Conservation (phyloP, 2,329 filamentous ascomycete species). For the Neoarthrinium moseri region DNA sequence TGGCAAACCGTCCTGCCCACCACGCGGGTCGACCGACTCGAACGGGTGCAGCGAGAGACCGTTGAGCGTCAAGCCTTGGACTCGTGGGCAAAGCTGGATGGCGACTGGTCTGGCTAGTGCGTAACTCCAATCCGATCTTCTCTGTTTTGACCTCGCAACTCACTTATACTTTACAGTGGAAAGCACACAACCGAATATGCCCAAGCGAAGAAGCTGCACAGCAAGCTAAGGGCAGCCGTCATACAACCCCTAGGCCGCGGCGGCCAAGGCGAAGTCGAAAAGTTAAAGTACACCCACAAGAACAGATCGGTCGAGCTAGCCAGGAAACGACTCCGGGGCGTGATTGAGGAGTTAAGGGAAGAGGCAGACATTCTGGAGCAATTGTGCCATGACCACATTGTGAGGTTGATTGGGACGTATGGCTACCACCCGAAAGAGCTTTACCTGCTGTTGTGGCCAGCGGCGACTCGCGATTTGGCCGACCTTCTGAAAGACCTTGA, state of each 20-base stretch:
- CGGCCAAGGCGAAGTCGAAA: slow-evolving; percentile 42
- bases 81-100: slow-evolving; percentile 5
- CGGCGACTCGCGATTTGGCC: slow-evolving; percentile 43
- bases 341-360: slow-evolving; percentile 40
- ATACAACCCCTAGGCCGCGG: slow-evolving; percentile 38
- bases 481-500: slow-evolving; percentile 43
- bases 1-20: slow-evolving; percentile 10
- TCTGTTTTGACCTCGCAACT: background rate
- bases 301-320: slow-evolving; percentile 40
- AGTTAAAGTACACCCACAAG: slow-evolving; percentile 32
- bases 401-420: slow-evolving; percentile 47
- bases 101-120: slow-evolving; percentile 9
- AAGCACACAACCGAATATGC: slow-evolving; percentile 25
- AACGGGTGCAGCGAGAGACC: slow-evolving; percentile 1
- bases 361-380: slow-evolving; percentile 47
- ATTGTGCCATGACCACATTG: slow-evolving; percentile 45
- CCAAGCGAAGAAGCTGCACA: slow-evolving; percentile 28
- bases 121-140: background rate
- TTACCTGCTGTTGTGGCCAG: slow-evolving; percentile 46
- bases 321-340: slow-evolving; percentile 39
- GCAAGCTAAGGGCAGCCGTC: slow-evolving; percentile 23
- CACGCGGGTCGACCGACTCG: slow-evolving; percentile 4
- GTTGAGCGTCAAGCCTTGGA: slow-evolving; percentile 9
- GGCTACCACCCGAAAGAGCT: slow-evolving; percentile 37
- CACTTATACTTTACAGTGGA: slow-evolving; percentile 17